These are phyloP conservation scores for Tuber magnatum DNA, from an alignment of 495 filamentous ascomycete species.

Conservation along the genomic window DNA sequence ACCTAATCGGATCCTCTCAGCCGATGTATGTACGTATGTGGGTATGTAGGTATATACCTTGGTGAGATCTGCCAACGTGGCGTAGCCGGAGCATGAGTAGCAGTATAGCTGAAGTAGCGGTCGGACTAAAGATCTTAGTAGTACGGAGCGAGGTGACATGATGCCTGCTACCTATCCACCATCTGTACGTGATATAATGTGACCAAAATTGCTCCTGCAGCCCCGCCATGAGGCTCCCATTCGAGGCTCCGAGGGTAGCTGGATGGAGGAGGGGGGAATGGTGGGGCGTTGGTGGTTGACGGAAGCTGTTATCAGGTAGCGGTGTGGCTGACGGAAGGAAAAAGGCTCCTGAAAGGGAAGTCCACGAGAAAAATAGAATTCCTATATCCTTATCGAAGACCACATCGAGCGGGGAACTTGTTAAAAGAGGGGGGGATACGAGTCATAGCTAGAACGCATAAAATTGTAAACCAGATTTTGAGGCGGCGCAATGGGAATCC, in stretches of 20 bases:
- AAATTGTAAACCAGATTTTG: neutral
- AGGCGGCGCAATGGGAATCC: neutral
- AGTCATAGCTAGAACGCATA: neutral
- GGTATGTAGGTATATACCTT: neutral
- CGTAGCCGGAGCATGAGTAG: neutral
- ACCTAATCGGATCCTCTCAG: neutral
- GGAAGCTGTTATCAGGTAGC: neutral
- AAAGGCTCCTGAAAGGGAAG: neutral
- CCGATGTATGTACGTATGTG: neutral
- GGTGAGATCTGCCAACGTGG: neutral
- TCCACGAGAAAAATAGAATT: neutral
- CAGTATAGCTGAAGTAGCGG: neutral
- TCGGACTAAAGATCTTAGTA: neutral
- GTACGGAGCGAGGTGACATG: neutral
- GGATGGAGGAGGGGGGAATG: neutral
- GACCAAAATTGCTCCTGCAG: neutral
- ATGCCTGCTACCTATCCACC: neutral
- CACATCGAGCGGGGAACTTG: neutral
- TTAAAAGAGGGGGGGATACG: neutral
- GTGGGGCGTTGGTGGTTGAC: neutral
- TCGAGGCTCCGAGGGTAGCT: neutral
- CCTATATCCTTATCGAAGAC: neutral
- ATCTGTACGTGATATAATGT: neutral
- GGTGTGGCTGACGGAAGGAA: neutral
- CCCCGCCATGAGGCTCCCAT: neutral